Evolutionary conservation across 164 flowering plant genomes (phyloP).

Genomic region (Piper longum): DNA sequence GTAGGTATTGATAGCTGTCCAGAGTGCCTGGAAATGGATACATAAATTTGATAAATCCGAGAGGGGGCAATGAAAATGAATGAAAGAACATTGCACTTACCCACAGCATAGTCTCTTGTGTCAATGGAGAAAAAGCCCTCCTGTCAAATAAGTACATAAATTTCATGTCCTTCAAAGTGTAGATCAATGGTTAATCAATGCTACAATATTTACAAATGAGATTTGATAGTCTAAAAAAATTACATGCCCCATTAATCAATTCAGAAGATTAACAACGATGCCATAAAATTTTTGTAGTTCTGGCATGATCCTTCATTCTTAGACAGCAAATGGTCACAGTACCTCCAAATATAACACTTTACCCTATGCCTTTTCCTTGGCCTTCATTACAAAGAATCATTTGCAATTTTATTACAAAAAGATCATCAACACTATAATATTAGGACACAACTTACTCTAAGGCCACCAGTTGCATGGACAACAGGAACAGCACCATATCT

Average conservation of each 20-base stretch:
- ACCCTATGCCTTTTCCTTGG: constrained; percentile 76
- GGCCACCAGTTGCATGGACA: constrained; percentile 91
- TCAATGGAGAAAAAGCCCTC: constrained; percentile 79
- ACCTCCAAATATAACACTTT: constrained; percentile 9
- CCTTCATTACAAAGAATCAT: constrained; percentile 33
- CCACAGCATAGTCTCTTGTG: constrained; percentile 59
- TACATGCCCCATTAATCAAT: background rate
- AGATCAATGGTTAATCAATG: background rate
- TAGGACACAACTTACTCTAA: constrained; percentile 46
- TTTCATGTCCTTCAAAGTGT: background rate
- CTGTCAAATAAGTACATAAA: constrained; percentile 22
- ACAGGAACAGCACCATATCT: constrained; percentile 92
- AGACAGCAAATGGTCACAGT: background rate
- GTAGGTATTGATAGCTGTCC: constrained; percentile 49
- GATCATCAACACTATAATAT: background rate
- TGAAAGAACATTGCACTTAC: constrained; percentile 30
- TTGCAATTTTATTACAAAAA: background rate
- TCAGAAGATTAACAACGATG: too few species aligned
- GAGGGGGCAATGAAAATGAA: background rate
- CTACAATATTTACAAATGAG: background rate
- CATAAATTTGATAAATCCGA: background rate
- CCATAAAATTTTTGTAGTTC: background rate
- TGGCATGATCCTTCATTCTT: background rate
- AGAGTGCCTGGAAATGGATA: constrained; percentile 37
- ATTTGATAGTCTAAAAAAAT: too few species aligned